Base-by-base conservation (phyloP, 805 yeast genomes). In the Clavispora vitiphila region DNA sequence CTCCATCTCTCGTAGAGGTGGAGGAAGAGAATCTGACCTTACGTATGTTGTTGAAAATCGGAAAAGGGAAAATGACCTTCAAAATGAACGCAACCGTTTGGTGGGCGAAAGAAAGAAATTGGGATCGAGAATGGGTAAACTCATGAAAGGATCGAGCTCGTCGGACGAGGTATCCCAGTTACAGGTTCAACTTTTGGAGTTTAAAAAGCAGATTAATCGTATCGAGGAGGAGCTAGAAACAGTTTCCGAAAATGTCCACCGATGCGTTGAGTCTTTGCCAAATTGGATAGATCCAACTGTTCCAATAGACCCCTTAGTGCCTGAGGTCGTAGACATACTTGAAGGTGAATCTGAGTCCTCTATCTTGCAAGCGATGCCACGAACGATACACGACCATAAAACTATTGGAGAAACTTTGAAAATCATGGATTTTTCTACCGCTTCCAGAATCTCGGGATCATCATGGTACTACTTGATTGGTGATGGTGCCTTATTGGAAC, bases 401-500 rank as follows among this genome's bases (percentile, higher is more conserved):
- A 63, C 57, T 4, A 83, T 93, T n/a, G 89, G 86, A 48, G 78
- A 72, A 18, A 60, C 65, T n/a, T 72, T 87, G 26, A 77, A 80
- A 0, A 62, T 91, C 20, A 63, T 88, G 20, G 93, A 93, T 44
- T 75, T 93, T 39, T 65, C 69, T 14, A 68, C 77, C 0, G 97
- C 96, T 0, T 69, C 97, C 0, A 69, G 74, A 24, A 77, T 87
- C 1, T 76, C 93, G 6, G 96, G 96, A 0, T 62, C 77, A n/a
- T 86, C 96, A 2, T 89, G 95, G 84, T 90, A 89, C 58, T 93
- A 86, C 54, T 64, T 93, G 5, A 46, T 83, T 1, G 86, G 87
- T 15, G 95, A 84, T 48, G 96, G 93, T 15, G 97, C 96, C 0
- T 65, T 81, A 26, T 63, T 93, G 37, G 99, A 93, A 56, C 95